phyloP scores from a whole-genome alignment of 225 moss, liverwort and hornwort species.

The Marchantia paleacea region DNA sequence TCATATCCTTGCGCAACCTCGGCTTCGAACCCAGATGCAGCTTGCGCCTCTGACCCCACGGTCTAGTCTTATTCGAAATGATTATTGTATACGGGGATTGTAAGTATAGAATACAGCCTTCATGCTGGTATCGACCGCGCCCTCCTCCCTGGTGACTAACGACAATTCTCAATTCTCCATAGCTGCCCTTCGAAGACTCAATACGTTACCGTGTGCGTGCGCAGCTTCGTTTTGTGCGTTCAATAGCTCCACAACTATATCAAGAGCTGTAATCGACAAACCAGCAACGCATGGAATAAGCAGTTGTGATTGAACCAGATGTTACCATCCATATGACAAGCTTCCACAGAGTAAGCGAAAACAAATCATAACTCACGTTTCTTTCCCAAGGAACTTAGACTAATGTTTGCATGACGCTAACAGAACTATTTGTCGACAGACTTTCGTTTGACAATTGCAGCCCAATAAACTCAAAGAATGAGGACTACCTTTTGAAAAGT shows the following conservation, averaged over 20 bases:
- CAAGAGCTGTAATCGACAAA: constrained; percentile 50
- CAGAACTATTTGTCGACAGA: not conserved
- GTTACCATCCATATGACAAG: not conserved
- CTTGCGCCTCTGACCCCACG: too few relatives aligned
- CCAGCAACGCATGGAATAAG: not conserved
- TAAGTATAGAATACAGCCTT: too few relatives aligned
- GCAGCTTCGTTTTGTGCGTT: constrained; percentile 63
- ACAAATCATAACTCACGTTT: not conserved
- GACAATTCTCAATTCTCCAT: too few relatives aligned
- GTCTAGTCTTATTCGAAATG: too few relatives aligned
- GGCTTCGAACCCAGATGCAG: too few relatives aligned
- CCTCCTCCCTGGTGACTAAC: too few relatives aligned
- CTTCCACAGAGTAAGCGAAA: not conserved
- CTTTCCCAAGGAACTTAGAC: not conserved
- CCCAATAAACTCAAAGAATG: not conserved
- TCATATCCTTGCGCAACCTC: too few relatives aligned
- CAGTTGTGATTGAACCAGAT: too few relatives aligned
- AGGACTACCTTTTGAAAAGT: constrained; percentile 66
- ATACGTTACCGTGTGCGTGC: constrained; percentile 40
- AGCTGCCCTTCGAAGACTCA: not conserved
- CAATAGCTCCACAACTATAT: constrained; percentile 63
- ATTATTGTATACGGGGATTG: too few relatives aligned
- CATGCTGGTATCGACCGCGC: too few relatives aligned
- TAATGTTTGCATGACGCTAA: not conserved
- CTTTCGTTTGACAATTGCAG: not conserved